phyloP scores from a whole-genome alignment of 371 early-diverging fungal species.

The Mortierella sp. region DNA sequence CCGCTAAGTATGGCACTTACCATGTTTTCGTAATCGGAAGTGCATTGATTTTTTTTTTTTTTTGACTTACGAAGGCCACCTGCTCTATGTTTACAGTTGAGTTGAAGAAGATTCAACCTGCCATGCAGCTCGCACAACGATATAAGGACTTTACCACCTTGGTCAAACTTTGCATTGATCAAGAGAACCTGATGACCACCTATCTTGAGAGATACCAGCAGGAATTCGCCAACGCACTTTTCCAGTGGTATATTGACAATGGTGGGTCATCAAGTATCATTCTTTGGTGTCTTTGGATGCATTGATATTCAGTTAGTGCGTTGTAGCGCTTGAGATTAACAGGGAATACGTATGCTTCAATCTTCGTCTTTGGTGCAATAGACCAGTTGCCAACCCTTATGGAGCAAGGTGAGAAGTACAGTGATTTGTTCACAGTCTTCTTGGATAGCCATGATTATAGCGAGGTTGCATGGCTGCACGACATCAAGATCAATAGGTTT shows the following conservation, averaged over 20 bases:
- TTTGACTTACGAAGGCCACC: neutral
- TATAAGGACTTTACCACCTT: slow-evolving; percentile 40
- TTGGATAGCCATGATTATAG: slow-evolving; percentile 26
- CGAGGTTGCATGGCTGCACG: slow-evolving; percentile 50
- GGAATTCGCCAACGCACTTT: slow-evolving; percentile 43
- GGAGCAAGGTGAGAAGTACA: slow-evolving; percentile 41
- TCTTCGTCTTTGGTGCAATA: neutral
- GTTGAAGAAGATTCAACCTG: slow-evolving; percentile 26
- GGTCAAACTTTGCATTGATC: slow-evolving; percentile 21
- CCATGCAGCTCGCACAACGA: slow-evolving; percentile 29
- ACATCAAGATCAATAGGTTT: slow-evolving; percentile 40
- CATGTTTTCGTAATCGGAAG: too few species aligned
- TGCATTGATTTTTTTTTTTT: neutral
- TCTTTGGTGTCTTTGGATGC: too few species aligned
- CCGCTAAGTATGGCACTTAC: slow-evolving; percentile 26
- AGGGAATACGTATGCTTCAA: too few species aligned
- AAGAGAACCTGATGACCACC: slow-evolving; percentile 8
- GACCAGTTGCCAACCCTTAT: slow-evolving; percentile 24
- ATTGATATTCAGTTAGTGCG: too few species aligned
- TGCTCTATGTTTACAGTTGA: slow-evolving; percentile 8
- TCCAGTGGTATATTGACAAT: slow-evolving; percentile 33
- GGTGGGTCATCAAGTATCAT: slow-evolving; percentile 2
- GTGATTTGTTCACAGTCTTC: slow-evolving; percentile 30
- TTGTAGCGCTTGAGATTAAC: too few species aligned
- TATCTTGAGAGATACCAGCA: slow-evolving; percentile 42